Base-by-base conservation (phyloP, 2,329 filamentous ascomycete genomes). In the Helotiales sp. region DNA sequence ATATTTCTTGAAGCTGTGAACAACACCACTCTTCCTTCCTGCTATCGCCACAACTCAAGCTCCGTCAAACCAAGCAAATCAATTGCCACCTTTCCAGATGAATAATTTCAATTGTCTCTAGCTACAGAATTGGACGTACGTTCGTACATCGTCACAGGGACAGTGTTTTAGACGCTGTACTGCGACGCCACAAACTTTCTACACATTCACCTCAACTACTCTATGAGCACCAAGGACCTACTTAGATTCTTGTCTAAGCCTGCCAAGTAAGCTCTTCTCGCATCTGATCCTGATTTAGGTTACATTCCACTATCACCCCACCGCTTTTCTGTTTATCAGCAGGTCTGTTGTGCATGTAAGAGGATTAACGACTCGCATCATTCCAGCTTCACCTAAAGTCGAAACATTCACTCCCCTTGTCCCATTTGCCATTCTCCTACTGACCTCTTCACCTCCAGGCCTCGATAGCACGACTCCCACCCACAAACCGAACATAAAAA, bases 181-280 rank as follows among this genome's bases (percentile, higher is more conserved):
- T 62, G 64, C 57, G 62, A 61, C 61, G 49, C 53, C 31, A 24
- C 57, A 30, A 57, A 54, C 54, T 30, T 22, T 55, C 19, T 33
- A 12, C 31, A 34, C 24, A 1, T 38, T 57, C 49, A 52, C 46
- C 31, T 42, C 55, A 44, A 61, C 48, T 79, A 76, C 85, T 90
- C 86, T 87, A 96, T 96, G 92, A 93, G 86, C 89, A 88, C 84
- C 76, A 89, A 88, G 79, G 90, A 96, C 78, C 86, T 96, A 72
- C 85, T 96, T 74, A 90, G 91, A 79, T 95, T 96, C 81, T 86
- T 96, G 70, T 96, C 91, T 74, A 95, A 95, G 82, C 91, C 91
- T 74, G 90, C 91, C 76, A 96, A 96, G 92, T 96, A 79, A 74
- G 89, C 79, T 19, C n/a, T 27, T 17, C 33, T 46, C 15, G 52